Evolutionary conservation across 2,329 filamentous ascomycete species (phyloP), one percentile per base, ranked within the genome.

Genomic region (Apiospora arundinis): DNA sequence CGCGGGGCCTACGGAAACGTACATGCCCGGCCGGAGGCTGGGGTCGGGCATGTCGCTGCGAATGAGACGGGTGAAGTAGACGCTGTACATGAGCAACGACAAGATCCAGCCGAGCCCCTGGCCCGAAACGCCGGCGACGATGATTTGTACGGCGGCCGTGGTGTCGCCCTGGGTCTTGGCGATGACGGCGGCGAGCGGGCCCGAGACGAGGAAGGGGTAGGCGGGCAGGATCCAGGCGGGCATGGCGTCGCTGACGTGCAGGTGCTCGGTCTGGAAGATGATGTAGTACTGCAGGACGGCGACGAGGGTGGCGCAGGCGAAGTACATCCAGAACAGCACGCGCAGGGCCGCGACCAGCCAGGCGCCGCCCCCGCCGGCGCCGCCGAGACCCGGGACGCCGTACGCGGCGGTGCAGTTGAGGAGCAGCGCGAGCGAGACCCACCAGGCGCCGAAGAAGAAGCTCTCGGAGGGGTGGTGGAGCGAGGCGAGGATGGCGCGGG

Each of bases 391-490:
- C 42, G 81, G 79, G 1, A 83, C 80, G 0, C 90, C 91, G 78
- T 92, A 92, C 73, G 91, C 87, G 9, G 88, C 88, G 52, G 91
- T 85, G 75, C 91, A 92, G 75, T 91, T 89, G 74, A 92, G 84
- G 23, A 92, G 82, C 60, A 91, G 92, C 2, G 90, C 90, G 72
- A 92, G 85, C 48, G 88, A 90, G 70, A 92, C 90, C 46, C 91
- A 83, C 4, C 85, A 85, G 1, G 90, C 89, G 0, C 90, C 90
- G 6, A 91, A 86, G 79, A 92, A 92, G 9, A 92, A 83, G 32
- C 86, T 88, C 76, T 93, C 91, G 0, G 90, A 92, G 0, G 91
- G 90, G 80, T 92, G 90, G 46, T 89, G 78, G 65, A 92, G 86
- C 0, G 87, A 90, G n/a, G 65, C 42, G 11, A 67, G 2, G 42